Evolutionary conservation across 2,329 filamentous ascomycete species (phyloP).

Genomic region (Epichloe glyceriae): DNA sequence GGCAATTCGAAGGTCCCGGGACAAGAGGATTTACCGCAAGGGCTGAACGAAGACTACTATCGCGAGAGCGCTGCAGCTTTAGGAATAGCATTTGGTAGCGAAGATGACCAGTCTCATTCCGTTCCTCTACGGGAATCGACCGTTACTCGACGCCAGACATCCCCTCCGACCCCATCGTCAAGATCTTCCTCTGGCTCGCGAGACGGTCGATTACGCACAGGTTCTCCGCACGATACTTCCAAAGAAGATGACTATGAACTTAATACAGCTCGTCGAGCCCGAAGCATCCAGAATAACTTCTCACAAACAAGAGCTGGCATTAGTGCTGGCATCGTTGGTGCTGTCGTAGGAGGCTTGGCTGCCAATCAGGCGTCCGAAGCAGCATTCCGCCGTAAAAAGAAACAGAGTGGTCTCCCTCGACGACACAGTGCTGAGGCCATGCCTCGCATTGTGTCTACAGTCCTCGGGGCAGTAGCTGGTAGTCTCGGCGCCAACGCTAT

Average conservation of each 20-base stretch:
- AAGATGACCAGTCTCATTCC: neutral
- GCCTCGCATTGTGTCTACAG: constrained; percentile 30
- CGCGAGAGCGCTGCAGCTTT: constrained; percentile 3
- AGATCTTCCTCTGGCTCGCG: constrained; percentile 16
- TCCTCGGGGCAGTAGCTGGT: constrained; percentile 41
- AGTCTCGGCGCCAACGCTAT: constrained; percentile 41
- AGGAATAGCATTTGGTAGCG: neutral
- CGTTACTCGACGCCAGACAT: neutral
- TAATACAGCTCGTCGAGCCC: constrained; percentile 27
- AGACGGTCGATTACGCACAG: constrained; percentile 7
- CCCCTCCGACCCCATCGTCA: constrained; percentile 6
- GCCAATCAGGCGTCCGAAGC: constrained; percentile 34
- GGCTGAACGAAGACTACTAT: constrained; percentile 3
- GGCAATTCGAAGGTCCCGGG: neutral
- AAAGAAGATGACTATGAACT: constrained; percentile 3
- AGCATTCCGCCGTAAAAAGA: constrained; percentile 19
- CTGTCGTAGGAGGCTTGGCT: constrained; percentile 41
- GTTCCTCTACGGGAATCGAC: neutral
- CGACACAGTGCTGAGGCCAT: constrained; percentile 18
- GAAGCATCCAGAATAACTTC: constrained; percentile 33
- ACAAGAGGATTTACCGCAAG: neutral
- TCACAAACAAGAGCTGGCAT: constrained; percentile 34
- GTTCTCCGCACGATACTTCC: constrained; percentile 6
- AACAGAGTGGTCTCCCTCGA: constrained; percentile 10
- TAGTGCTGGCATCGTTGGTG: constrained; percentile 38